Base-by-base conservation (phyloP, 164 flowering plant genomes). In the Kingdonia uniflora region DNA sequence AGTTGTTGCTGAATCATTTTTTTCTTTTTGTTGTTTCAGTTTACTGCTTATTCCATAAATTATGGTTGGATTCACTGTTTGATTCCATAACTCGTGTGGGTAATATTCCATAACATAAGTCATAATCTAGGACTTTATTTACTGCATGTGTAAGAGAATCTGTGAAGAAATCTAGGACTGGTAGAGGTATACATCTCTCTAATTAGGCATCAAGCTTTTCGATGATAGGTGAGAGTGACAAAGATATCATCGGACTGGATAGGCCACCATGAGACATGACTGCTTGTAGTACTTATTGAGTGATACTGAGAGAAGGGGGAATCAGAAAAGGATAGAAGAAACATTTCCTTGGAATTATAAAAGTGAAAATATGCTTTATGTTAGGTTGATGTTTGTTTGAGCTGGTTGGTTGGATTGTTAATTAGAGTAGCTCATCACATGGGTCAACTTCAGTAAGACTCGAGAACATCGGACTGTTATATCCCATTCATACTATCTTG, bases 391-490 rank as follows among this genome's bases (percentile, higher is more conserved):
- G 41, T 54, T 39, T 22, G 61, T 56, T 66, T 38, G 45, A 70
- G 60, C 59, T 46, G 33, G 74, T 70, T 64, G 60, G 66, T 52
- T 64, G 54, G 56, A 59, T 66, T 59, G 73, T 64, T 51, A 73
- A 65, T 72, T 71, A 63, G 71, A 56, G 37, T 42, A 42, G 43
- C 61, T 54, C 45, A 42, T 47, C 55, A 33, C 40, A 57, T 56
- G 67, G 60, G 76, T 70, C 76, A 70, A 71, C 73, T 76, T 65
- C 42, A 49, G 62, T 61, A 41, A 66, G 65, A 59, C 56, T 52
- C 14, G 46, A 57, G 51, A 65, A 60, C 65, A 56, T 54, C 57
- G 29, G 54, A 56, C 44, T 51, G 69, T 47, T 57, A 40, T 66
- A 39, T 63, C 35, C 8, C 61, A 50, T 46, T 60, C 65, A 59